Percentiles rank a stretch among this genome's conserved stretches.
phyloP scores from a whole-genome alignment of 2,329 filamentous ascomycete genomes.

The Lachnellula arida region DNA sequence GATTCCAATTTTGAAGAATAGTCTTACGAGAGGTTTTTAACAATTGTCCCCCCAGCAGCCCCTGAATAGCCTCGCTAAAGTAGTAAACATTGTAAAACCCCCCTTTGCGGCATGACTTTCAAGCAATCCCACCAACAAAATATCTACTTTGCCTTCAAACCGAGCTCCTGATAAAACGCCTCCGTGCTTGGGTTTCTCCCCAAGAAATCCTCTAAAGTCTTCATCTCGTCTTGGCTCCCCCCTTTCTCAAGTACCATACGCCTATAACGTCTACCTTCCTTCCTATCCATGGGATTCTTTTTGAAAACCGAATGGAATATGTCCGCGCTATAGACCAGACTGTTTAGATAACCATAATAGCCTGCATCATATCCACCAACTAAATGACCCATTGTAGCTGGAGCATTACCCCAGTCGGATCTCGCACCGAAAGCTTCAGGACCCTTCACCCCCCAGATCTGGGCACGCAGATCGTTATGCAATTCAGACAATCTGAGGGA shows the following conservation, averaged over 20 bases:
- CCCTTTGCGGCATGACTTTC: too few species aligned
- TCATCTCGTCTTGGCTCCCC: slow-evolving; percentile 76
- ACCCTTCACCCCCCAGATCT: too few species aligned
- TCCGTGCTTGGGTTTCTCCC: slow-evolving; percentile 72
- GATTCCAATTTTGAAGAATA: too few species aligned
- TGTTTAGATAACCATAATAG: slow-evolving; percentile 73
- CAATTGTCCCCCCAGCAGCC: too few species aligned
- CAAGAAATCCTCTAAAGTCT: slow-evolving; percentile 71
- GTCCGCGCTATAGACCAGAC: slow-evolving; percentile 76
- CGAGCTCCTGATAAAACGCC: slow-evolving; percentile 67
- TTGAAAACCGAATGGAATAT: slow-evolving; percentile 84
- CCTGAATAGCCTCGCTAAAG: too few species aligned
- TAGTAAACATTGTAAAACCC: too few species aligned
- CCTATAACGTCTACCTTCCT: slow-evolving; percentile 69
- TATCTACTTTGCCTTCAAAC: too few species aligned
- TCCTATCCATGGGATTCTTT: slow-evolving; percentile 70
- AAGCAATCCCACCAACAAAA: too few species aligned
- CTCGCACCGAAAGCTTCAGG: too few species aligned
- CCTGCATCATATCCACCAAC: slow-evolving; percentile 82
- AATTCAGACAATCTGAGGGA: too few species aligned
- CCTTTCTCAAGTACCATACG: slow-evolving; percentile 75
- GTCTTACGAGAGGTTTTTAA: too few species aligned
- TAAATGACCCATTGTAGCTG: slow-evolving; percentile 76
- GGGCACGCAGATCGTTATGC: too few species aligned
- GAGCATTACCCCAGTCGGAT: slow-evolving; percentile 73